Evolutionary conservation across 192 early-diverging fungal species (phyloP).

Genomic region (Globomyces pollinis-pini): DNA sequence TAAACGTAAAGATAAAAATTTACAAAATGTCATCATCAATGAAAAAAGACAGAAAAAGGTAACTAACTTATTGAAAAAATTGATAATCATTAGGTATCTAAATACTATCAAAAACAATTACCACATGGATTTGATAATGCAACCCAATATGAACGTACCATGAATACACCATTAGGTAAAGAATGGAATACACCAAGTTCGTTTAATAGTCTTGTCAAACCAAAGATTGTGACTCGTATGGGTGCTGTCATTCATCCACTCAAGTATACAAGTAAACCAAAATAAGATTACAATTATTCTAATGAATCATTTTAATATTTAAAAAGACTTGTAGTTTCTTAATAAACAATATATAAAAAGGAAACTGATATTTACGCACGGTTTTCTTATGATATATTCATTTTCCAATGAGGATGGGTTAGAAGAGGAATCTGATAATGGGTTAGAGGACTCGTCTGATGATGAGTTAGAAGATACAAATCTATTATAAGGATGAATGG

Average conservation of each 20-base stretch:
- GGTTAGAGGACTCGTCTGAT: too few species aligned
- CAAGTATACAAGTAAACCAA: background rate
- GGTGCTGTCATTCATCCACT: conserved; percentile 86
- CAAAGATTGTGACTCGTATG: conserved; percentile 72
- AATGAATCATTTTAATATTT: background rate
- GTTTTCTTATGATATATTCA: too few species aligned
- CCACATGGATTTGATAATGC: conserved; percentile 77
- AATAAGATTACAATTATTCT: background rate
- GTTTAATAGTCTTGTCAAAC: conserved; percentile 67
- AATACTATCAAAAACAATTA: conserved; percentile 63
- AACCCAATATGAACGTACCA: conserved; percentile 83
- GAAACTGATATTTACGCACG: too few species aligned
- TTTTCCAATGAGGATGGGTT: too few species aligned
- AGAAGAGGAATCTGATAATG: too few species aligned
- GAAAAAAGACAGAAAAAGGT: conserved; percentile 80
- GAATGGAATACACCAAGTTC: conserved; percentile 88
- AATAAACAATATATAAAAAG: too few species aligned
- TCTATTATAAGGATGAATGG: too few species aligned
- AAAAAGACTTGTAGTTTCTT: too few species aligned
- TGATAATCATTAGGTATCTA: conserved; percentile 60
- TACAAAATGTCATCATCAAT: conserved; percentile 87
- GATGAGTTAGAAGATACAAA: too few species aligned
- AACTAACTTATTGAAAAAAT: conserved; percentile 1
- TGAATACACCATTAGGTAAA: conserved; percentile 82
- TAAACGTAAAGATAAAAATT: conserved; percentile 54